Percentiles rank a stretch among this genome's conserved stretches.
Evolutionary conservation across 2,329 filamentous ascomycete species (phyloP).

Genomic region (Phaeosphaeriaceae sp.): DNA sequence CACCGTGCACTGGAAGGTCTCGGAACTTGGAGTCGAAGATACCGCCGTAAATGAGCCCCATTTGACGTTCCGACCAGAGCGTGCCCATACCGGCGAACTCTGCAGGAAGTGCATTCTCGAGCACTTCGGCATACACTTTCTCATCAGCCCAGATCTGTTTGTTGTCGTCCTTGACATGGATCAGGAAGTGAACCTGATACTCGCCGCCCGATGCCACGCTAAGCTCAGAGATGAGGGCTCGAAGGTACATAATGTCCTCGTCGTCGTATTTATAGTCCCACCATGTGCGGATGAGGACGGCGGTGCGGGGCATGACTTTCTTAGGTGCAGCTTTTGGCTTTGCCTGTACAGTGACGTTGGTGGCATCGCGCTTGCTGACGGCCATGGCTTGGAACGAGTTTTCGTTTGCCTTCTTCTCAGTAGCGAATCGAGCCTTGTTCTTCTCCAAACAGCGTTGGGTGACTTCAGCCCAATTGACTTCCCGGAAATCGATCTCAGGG

Average conservation of each 20-base stretch:
- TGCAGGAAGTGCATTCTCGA: constrained; percentile 54
- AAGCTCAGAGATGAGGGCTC: constrained; percentile 80
- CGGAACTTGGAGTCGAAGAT: constrained; percentile 59
- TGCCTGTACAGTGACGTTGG: constrained; percentile 21
- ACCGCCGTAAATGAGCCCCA: constrained; percentile 62
- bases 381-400: constrained; percentile 52
- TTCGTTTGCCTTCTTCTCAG: constrained; percentile 41
- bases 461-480: constrained; percentile 78
- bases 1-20: constrained; percentile 72
- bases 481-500: constrained; percentile 77
- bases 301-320: constrained; percentile 66
- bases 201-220: constrained; percentile 80
- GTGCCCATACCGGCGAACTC: constrained; percentile 62
- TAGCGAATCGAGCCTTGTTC: constrained; percentile 73
- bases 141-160: constrained; percentile 83
- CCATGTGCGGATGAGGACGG: constrained; percentile 83
- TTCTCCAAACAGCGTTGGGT: constrained; percentile 75
- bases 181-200: constrained; percentile 81
- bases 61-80: constrained; percentile 60
- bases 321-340: constrained; percentile 37
- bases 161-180: constrained; percentile 83
- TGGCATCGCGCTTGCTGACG: constrained; percentile 29
- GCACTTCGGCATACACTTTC: constrained; percentile 72
- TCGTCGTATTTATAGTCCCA: constrained; percentile 78
- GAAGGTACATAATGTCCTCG: constrained; percentile 82